Base-by-base conservation (phyloP, 1,284 basidiomycete genomes). In the Puccinia sorghi region DNA sequence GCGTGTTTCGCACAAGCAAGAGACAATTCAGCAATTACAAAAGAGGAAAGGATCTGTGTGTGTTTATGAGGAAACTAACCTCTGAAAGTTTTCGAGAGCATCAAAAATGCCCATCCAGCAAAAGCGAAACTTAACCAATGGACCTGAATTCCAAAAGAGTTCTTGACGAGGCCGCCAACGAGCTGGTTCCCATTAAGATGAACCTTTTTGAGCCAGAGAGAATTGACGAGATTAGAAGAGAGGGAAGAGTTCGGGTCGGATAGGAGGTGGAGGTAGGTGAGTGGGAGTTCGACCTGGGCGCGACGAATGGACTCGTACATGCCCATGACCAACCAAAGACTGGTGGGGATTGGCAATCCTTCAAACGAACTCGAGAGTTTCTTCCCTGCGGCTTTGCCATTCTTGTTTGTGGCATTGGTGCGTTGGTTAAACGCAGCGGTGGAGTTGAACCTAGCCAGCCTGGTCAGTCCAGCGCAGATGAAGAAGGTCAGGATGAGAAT, bases 371-470 rank as follows among this genome's bases (percentile, higher is more conserved):
- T 83, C 90, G 90, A 52, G 48, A 6, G 3, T 3, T 59, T 72
- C 32, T 39, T 57, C 25, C 9, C 15, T 13, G 39, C 32, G 3
- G n/a, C 13, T 43, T 69, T 37, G n/a, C 13, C 15, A 27, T 66
- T 17, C 39, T 69, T 20, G 54, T 56, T 20, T 92, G 89, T 85
- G 97, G 99, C 73, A 20, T 22, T 61, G 97, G 96, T 93, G 85
- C 96, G 94, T 0, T 97, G 97, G 39, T 98, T 89, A 64, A 93
- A 87, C 1, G 97, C 97, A 70, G 97, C 95, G 0, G 97, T 99
- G 15, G 95, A 97, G 85, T 99, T 99, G 89, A 98, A 99, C 54
- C 97, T 90, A 8, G 96, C 96, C 66, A 99, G 90, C 67, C 96
- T 90, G 27, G 97, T 97, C 75, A 99, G 90, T 52, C 97, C 97